phyloP scores from a whole-genome alignment of 352 stramenopile genomes.

The Lagenidium sp. region DNA sequence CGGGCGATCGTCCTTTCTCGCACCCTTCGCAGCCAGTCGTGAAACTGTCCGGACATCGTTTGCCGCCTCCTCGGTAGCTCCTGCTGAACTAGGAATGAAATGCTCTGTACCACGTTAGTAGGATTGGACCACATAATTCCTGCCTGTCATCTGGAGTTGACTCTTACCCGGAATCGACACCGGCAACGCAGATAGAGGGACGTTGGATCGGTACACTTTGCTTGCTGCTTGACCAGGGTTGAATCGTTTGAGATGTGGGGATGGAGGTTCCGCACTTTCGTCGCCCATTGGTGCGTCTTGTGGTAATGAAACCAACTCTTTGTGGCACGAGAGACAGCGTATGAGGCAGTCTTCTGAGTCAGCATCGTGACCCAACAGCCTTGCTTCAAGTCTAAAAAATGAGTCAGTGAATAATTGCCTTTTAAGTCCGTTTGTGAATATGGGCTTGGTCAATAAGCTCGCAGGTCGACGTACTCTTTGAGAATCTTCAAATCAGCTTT shows the following conservation, averaged over 20 bases:
- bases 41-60: too few relatives aligned
- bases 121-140: neutral
- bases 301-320: slow-evolving; percentile 29
- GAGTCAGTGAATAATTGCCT: neutral
- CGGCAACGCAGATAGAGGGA: slow-evolving; percentile 41
- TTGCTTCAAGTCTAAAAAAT: slow-evolving; percentile 33
- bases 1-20: slow-evolving; percentile 1
- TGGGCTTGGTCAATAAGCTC: neutral
- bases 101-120: neutral
- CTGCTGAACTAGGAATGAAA: neutral
- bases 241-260: slow-evolving; percentile 24
- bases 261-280: slow-evolving; percentile 13
- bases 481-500: slow-evolving; percentile 60
- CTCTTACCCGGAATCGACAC: slow-evolving; percentile 5
- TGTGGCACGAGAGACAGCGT: slow-evolving; percentile 60
- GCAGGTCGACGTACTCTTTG: slow-evolving; percentile 31
- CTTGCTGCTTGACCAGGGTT: slow-evolving; percentile 38
- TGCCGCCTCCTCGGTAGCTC: too few relatives aligned
- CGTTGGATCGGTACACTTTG: slow-evolving; percentile 51
- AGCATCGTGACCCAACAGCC: slow-evolving; percentile 31
- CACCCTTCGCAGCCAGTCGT: neutral
- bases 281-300: slow-evolving; percentile 6
- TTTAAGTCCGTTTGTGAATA: neutral
- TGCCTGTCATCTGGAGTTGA: neutral
- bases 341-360: slow-evolving; percentile 60